Base-by-base conservation (phyloP, 2,329 filamentous ascomycete species). In the Talaromyces marneffei region DNA sequence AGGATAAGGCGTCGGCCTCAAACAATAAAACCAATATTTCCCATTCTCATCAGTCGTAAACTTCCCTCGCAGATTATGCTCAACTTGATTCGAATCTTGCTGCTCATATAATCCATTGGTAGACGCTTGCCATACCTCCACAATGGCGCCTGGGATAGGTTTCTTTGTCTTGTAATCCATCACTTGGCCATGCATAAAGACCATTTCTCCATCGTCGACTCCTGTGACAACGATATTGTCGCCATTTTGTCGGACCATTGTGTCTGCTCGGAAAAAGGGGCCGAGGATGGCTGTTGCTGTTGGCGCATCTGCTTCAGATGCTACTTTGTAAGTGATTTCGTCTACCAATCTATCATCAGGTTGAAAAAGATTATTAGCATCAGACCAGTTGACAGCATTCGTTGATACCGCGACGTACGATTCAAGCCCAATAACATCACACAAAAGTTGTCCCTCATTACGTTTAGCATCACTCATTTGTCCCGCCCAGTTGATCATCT, bases 241-340 rank as follows among this genome's bases (percentile, higher is more conserved):
- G 55, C 89, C 91, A 70, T 89, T 89, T n/a, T 85, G 76, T 52
- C 87, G 83, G 62, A 83, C 77, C 4, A 91, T 90, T 0, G 90
- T 85, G 66, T 92, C 83, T 46, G 85, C 82, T 5, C 90, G 83
- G 84, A 90, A 95, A 78, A 96, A 96, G 1, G 91, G 91, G 0
- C 91, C 91, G 0, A 96, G 83, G 66, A 96, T 91, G 42, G 91
- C 86, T 3, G 89, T 89, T 2, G 89, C 84, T 4, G 90, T 94
- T 10, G 86, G 80, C 0, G 79, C 79, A 40, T 82, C 80, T 14
- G 77, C 70, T 14, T 78, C 77, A 59, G 81, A 77, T 31, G 83
- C 82, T 56, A 83, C 79, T 63, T 85, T 86, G 76, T 86, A 88
- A 60, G 88, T 90, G 70, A 94, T 93, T 72, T 93, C 89, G 72